Evolutionary conservation across 139 green algal genomes (phyloP).

Genomic region (Spirogloea muscicola): DNA sequence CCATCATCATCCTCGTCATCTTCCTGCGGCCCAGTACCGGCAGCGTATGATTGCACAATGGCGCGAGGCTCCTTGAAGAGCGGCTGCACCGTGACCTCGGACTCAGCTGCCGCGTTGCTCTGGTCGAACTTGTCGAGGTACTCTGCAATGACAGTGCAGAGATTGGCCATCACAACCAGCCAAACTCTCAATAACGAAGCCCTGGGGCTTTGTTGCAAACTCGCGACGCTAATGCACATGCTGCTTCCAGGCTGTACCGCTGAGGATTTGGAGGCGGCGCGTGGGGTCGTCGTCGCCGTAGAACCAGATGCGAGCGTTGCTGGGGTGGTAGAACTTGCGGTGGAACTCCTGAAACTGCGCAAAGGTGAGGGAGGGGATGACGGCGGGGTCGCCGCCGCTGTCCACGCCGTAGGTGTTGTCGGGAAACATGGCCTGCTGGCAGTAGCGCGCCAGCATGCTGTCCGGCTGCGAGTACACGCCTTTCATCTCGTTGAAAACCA

Average conservation of each 20-base stretch:
- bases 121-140: slow-evolving; percentile 82
- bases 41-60: slow-evolving; percentile 57
- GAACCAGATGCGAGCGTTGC: slow-evolving; percentile 95
- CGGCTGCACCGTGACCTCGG: slow-evolving; percentile 70
- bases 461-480: slow-evolving; percentile 97
- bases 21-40: no score
- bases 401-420: slow-evolving; percentile 78
- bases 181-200: no score
- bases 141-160: slow-evolving; percentile 17
- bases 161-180: no score
- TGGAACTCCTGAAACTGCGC: slow-evolving; percentile 96
- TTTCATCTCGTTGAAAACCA: slow-evolving; percentile 99
- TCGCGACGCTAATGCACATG: no score
- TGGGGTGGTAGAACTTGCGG: slow-evolving; percentile 91
- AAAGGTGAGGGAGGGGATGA: slow-evolving; percentile 92
- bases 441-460: slow-evolving; percentile 70
- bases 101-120: slow-evolving; percentile 59
- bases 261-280: slow-evolving; percentile 78
- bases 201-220: no score
- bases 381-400: slow-evolving; percentile 81
- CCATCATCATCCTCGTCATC: neutral
- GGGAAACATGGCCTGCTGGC: slow-evolving; percentile 68
- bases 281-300: slow-evolving; percentile 90
- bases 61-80: slow-evolving; percentile 56
- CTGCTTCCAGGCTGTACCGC: no score